Percentiles rank a stretch among this genome's conserved stretches.
Conservation (phyloP, 1,284 basidiomycete genomes). For the Caloboletus inedulis region DNA sequence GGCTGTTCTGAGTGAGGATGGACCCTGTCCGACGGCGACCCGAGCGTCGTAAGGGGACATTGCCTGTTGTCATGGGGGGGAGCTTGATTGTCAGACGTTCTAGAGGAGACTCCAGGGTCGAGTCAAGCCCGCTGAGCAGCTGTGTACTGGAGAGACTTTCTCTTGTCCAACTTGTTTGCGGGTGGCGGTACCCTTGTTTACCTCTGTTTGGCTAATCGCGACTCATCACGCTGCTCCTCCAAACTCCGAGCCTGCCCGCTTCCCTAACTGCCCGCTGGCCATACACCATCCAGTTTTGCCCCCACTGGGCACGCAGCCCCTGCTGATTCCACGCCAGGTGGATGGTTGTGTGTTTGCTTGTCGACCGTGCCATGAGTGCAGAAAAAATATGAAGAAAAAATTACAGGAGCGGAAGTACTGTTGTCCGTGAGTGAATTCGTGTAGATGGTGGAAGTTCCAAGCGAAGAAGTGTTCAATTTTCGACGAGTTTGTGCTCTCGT, state of each 20-base stretch:
- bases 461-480: slow-evolving; percentile 32
- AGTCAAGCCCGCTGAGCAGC: slow-evolving; percentile 6
- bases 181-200: slow-evolving; percentile 31
- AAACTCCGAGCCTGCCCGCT: slow-evolving; percentile 24
- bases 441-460: slow-evolving; percentile 34
- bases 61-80: slow-evolving; percentile 28
- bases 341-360: not conserved
- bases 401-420: not conserved
- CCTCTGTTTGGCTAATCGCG: slow-evolving; percentile 25
- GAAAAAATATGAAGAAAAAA: slow-evolving; percentile 13
- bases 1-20: slow-evolving; percentile 26
- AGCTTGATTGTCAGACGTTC: slow-evolving; percentile 32
- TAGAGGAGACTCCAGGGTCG: slow-evolving; percentile 20
- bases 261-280: slow-evolving; percentile 19
- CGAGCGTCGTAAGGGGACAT: slow-evolving; percentile 39
- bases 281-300: slow-evolving; percentile 7
- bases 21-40: slow-evolving; percentile 34
- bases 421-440: slow-evolving; percentile 12
- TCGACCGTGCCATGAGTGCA: not conserved
- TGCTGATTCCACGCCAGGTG: not conserved
- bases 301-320: not conserved
- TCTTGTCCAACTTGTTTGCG: slow-evolving; percentile 26
- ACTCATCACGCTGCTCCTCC: slow-evolving; percentile 20
- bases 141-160: slow-evolving; percentile 20
- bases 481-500: slow-evolving; percentile 15